Base-by-base conservation (phyloP, 345 rosid genomes). In the Atalantia buxifolia region DNA sequence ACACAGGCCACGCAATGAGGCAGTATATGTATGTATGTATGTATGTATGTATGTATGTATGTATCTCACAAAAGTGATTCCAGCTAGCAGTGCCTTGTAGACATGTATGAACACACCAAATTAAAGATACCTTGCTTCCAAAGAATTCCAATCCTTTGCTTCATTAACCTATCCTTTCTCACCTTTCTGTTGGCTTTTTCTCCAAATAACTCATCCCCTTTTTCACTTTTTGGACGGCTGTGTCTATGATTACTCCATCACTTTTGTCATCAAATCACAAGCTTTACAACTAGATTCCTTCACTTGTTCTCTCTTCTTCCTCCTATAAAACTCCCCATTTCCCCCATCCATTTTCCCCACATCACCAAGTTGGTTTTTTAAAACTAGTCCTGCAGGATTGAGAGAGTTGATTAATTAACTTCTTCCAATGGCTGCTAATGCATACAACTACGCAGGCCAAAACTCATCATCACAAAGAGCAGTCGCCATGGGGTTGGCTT, bases 401-500 rank as follows among this genome's bases (percentile, higher is more conserved):
- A 45, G 50, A 45, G 50, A 45, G 50, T 12, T 45, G 1, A 45
- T 45, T 45, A 13, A 45, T 66, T 36, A 16, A 31, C 33, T 8
- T 18, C 45, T 16, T 66, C 22, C 38, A 31, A 71, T 75, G 78
- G 78, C 82, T 35, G 38, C 59, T 45, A 35, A 35, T 66, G 8
- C 30, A 0, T 30, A 57, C 10, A 45, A 55, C 35, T 64, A 62
- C 79, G 27, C 40, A n/a, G 16, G 36, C 64, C 84, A 57, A 21
- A 77, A 76, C 78, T 77, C 89, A 4, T 56, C 76, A 33, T 88
- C 92, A 5, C 92, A 81, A 35, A 85, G 94, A 81, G 83, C 77
- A 72, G 73, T 85, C 36, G 94, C 91, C 83, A 88, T 90, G 94
- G 88, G 78, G 66, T 50, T 90, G 82, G 94, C 94, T 79, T 73